These are phyloP conservation scores for Aspergillus fumigatus DNA, from an alignment of 2,329 filamentous ascomycete genomes.

Conservation along the genomic window DNA sequence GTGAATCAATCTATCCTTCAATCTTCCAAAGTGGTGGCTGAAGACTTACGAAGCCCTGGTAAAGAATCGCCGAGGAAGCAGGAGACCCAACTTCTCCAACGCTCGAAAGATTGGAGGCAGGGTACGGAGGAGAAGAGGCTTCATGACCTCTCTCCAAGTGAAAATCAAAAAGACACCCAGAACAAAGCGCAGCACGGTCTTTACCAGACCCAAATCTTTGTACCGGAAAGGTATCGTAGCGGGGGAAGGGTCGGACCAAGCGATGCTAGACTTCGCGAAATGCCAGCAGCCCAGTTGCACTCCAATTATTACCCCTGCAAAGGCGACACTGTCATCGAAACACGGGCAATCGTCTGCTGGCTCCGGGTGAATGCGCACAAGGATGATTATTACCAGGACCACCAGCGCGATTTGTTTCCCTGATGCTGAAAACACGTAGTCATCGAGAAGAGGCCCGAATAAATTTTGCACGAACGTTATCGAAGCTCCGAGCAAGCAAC, in stretches of 20 bases:
- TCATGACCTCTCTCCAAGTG: slow-evolving; percentile 84
- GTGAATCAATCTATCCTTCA: background rate
- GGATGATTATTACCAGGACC: slow-evolving; percentile 62
- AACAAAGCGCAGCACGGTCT: slow-evolving; percentile 63
- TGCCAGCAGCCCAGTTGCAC: slow-evolving; percentile 81
- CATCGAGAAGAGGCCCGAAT: slow-evolving; percentile 59
- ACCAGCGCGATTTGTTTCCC: slow-evolving; percentile 62
- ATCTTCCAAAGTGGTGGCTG: background rate
- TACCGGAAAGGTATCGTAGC: slow-evolving; percentile 63
- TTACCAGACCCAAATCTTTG: slow-evolving; percentile 60
- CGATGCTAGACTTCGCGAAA: slow-evolving; percentile 57
- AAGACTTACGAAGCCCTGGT: slow-evolving; percentile 66
- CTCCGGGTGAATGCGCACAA: slow-evolving; percentile 89
- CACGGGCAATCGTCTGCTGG: slow-evolving; percentile 96
- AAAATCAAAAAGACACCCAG: slow-evolving; percentile 81
- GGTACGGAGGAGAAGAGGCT: slow-evolving; percentile 70
- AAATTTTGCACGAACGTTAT: slow-evolving; percentile 54
- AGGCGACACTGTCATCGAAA: slow-evolving; percentile 93
- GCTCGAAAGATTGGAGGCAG: slow-evolving; percentile 85
- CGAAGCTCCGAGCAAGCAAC: slow-evolving; percentile 68
- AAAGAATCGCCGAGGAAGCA: slow-evolving; percentile 85
- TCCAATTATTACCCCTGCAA: slow-evolving; percentile 85
- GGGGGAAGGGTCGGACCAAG: slow-evolving; percentile 51
- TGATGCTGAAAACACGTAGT: slow-evolving; percentile 62
- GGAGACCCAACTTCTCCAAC: slow-evolving; percentile 73